Conservation (phyloP, 140 eudicot genomes). For the Stevia rebaudiana region DNA sequence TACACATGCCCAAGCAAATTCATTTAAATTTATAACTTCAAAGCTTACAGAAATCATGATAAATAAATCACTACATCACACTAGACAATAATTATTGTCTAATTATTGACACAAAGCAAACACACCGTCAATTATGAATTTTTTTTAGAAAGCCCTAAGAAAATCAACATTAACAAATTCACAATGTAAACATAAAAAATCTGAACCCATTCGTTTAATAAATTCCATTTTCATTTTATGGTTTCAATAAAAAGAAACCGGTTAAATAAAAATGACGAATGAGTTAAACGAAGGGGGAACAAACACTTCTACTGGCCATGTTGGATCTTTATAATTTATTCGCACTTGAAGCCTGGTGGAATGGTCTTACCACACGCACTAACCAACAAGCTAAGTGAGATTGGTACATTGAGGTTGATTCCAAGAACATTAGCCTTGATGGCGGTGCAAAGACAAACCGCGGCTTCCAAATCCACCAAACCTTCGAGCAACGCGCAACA, state of each 20-base stretch:
- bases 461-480: slow-evolving; percentile 43
- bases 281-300: slow-evolving; percentile 4
- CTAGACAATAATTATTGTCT: slow-evolving; percentile 29
- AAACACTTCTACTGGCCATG: background rate
- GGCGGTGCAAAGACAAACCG: slow-evolving; percentile 42
- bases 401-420: slow-evolving; percentile 35
- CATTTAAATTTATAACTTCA: slow-evolving; percentile 1
- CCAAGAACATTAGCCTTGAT: slow-evolving; percentile 44
- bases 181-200: slow-evolving; percentile 21
- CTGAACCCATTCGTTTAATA: background rate
- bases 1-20: slow-evolving; percentile 2
- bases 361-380: slow-evolving; percentile 37
- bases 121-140: slow-evolving; percentile 8
- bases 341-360: slow-evolving; percentile 42
- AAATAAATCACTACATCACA: slow-evolving; percentile 30
- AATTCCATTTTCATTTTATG: slow-evolving; percentile 6
- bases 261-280: slow-evolving; percentile 1
- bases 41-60: slow-evolving; percentile 3
- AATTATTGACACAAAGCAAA: slow-evolving; percentile 28
- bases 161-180: slow-evolving; percentile 21
- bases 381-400: slow-evolving; percentile 39
- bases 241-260: background rate
- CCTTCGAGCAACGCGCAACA: slow-evolving; percentile 43
- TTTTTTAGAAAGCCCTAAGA: slow-evolving; percentile 14
- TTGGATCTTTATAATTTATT: background rate